A percentile compares a stretch with the other conserved stretches of the same genome.
These are phyloP conservation scores for Chimonanthus praecox DNA, from an alignment of 164 flowering plant genomes.

Conservation along the genomic window DNA sequence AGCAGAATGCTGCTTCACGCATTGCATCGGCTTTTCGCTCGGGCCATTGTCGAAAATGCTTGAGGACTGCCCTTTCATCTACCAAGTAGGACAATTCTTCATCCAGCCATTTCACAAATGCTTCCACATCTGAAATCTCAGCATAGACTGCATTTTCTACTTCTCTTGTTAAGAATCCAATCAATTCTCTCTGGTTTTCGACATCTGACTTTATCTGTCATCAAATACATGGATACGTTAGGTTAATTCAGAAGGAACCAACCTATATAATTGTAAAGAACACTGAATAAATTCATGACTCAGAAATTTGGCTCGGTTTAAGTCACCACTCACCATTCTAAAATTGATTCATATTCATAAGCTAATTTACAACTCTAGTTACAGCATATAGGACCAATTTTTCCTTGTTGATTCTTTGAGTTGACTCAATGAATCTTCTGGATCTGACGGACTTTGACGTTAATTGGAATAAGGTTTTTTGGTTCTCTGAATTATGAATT, in stretches of 20 bases:
- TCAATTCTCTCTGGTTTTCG: slow-evolving; percentile 50
- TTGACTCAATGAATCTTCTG: no score
- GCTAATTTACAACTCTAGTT: no score
- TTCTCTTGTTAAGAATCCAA: slow-evolving; percentile 43
- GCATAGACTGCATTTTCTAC: slow-evolving; percentile 44
- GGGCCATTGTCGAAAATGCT: slow-evolving; percentile 80
- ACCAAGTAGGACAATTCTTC: slow-evolving; percentile 57
- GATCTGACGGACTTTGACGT: no score
- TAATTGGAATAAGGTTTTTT: no score
- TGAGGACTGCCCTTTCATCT: slow-evolving; percentile 84
- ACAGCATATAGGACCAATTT: no score
- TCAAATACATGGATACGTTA: not conserved
- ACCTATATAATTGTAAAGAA: no score
- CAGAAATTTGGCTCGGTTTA: no score
- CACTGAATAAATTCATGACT: no score
- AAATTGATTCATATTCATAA: no score
- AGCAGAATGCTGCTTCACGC: slow-evolving; percentile 71
- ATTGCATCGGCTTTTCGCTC: slow-evolving; percentile 75
- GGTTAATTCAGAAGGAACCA: not conserved
- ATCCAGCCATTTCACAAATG: slow-evolving; percentile 75
- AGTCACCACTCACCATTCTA: no score
- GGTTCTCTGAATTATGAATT: no score
- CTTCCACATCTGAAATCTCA: slow-evolving; percentile 60
- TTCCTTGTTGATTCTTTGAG: no score
- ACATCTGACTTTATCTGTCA: slow-evolving; percentile 45